phyloP scores from a whole-genome alignment of 73 alveolate species.

The Uronychia binucleata region DNA sequence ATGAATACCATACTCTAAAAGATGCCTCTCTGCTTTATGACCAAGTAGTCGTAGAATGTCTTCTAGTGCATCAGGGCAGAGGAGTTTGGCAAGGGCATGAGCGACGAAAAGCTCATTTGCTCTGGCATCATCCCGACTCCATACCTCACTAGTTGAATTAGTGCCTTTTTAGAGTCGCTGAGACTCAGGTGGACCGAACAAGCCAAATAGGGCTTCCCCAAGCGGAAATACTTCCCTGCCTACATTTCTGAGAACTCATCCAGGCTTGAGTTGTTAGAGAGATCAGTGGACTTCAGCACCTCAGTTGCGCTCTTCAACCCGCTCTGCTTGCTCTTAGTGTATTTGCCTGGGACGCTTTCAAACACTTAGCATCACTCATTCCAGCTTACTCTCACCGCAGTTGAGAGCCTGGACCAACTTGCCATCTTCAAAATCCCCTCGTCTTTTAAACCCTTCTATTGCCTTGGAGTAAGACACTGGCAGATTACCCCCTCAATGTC shows the following conservation, averaged over 20 bases:
- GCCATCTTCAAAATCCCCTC: not conserved
- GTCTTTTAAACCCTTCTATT: not conserved
- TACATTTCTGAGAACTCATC: not conserved
- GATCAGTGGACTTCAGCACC: not conserved
- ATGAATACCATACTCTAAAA: not conserved
- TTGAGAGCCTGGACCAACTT: not conserved
- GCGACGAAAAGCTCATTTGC: constrained; percentile 34
- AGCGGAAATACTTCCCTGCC: not conserved
- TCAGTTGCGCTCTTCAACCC: not conserved
- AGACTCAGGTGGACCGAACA: not conserved
- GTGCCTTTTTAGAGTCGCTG: not conserved
- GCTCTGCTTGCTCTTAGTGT: not conserved
- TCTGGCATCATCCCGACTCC: not conserved
- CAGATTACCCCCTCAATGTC: not conserved
- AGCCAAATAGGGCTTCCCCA: not conserved
- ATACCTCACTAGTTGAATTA: not conserved
- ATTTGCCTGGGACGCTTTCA: constrained; percentile 4
- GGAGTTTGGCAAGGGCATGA: constrained; percentile 14
- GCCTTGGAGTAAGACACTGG: not conserved
- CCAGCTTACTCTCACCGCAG: not conserved
- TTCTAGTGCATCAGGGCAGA: constrained; percentile 14
- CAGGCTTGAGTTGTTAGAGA: not conserved
- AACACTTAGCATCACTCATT: constrained; percentile 7
- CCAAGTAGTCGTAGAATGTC: constrained; percentile 4
- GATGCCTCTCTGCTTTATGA: constrained; percentile 23